Evolutionary conservation across 2,329 filamentous ascomycete species (phyloP).

Genomic region (Diaporthe humulicola): DNA sequence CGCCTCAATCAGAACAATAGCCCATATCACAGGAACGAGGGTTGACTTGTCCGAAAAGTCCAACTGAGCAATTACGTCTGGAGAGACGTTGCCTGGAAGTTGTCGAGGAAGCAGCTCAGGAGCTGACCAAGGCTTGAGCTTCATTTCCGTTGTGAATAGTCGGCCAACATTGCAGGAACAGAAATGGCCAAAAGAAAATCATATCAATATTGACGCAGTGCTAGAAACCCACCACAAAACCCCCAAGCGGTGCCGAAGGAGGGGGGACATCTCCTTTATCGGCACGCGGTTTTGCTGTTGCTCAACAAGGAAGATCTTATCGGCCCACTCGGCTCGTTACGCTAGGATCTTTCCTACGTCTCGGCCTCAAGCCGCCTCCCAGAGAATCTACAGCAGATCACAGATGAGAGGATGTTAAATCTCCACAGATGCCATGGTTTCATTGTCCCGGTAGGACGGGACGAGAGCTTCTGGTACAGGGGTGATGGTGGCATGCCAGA

Average conservation of each 20-base stretch:
- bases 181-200: neutral
- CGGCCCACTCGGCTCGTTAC: neutral
- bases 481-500: neutral
- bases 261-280: neutral
- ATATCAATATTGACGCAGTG: neutral
- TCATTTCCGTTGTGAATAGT: neutral
- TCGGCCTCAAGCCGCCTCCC: neutral
- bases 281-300: neutral
- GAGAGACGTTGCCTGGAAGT: neutral
- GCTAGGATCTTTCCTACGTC: conserved; percentile 14
- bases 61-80: conserved; percentile 6
- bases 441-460: conserved; percentile 7
- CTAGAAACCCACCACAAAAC: neutral
- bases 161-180: neutral
- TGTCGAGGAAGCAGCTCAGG: neutral
- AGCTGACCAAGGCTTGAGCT: neutral
- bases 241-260: neutral
- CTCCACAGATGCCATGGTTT: neutral
- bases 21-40: conserved; percentile 17
- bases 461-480: neutral
- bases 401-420: neutral
- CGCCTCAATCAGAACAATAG: neutral
- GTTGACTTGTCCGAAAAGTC: conserved; percentile 12
- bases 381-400: neutral
- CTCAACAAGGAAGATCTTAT: neutral